phyloP scores from a whole-genome alignment of 106 monocot genomes.

The Dioscorea dumetorum region DNA sequence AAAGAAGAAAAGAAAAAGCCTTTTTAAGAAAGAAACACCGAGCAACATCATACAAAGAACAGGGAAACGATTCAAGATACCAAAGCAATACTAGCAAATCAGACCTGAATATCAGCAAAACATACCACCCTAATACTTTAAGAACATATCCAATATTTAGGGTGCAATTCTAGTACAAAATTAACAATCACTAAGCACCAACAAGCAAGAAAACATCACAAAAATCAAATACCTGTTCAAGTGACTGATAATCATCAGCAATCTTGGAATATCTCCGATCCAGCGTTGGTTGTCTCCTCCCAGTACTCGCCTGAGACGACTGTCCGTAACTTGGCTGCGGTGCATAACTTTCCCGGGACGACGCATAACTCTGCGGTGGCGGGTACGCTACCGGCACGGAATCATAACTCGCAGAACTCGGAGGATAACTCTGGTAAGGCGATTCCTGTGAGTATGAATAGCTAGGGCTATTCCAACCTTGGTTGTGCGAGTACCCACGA shows the following conservation, averaged over 20 bases:
- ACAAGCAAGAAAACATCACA: background rate
- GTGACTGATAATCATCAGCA: background rate
- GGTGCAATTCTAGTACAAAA: too few relatives aligned
- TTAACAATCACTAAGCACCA: background rate
- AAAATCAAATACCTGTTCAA: background rate
- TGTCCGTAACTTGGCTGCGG: background rate
- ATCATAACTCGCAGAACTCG: background rate
- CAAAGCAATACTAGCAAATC: too few relatives aligned
- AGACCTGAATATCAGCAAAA: too few relatives aligned
- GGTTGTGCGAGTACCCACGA: background rate
- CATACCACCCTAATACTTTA: too few relatives aligned
- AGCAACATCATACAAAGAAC: too few relatives aligned
- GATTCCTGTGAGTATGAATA: background rate
- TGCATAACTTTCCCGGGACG: background rate
- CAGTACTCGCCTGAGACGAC: background rate
- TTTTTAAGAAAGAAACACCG: too few relatives aligned
- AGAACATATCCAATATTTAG: too few relatives aligned
- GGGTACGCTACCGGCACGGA: background rate
- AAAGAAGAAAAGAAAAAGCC: too few relatives aligned
- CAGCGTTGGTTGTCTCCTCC: background rate
- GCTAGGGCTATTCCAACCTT: background rate
- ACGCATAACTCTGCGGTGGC: background rate
- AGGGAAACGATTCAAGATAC: too few relatives aligned
- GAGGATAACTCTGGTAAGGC: background rate
- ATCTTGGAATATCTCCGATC: slow-evolving; percentile 1